These are phyloP conservation scores for Ramalina peruviana DNA, from an alignment of 495 filamentous ascomycete genomes.

Conservation along the genomic window DNA sequence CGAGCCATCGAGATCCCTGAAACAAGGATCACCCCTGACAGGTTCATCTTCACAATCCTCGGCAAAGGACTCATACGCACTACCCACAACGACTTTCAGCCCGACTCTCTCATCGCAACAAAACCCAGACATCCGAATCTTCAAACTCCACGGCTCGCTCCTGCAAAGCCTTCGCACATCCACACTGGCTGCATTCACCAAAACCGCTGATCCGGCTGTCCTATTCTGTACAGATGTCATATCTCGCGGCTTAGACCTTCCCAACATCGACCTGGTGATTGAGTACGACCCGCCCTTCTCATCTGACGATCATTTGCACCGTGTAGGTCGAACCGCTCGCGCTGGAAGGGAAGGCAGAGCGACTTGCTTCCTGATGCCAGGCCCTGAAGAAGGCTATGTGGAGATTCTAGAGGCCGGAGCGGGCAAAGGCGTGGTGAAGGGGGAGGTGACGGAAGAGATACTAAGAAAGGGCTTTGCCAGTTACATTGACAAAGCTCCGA, in stretches of 20 bases:
- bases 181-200: slow-evolving; percentile 65
- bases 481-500: slow-evolving; percentile 26
- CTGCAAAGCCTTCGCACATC: slow-evolving; percentile 72
- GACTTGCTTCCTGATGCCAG: slow-evolving; percentile 76
- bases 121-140: slow-evolving; percentile 47
- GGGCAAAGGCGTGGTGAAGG: slow-evolving; percentile 39
- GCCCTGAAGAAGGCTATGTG: slow-evolving; percentile 80
- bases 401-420: slow-evolving; percentile 43
- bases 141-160: slow-evolving; percentile 88
- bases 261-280: slow-evolving; percentile 82
- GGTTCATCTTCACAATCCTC: background rate
- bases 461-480: slow-evolving; percentile 45
- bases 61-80: slow-evolving; percentile 13
- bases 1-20: no score
- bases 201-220: slow-evolving; percentile 48
- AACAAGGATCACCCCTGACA: background rate
- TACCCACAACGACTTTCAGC: slow-evolving; percentile 34
- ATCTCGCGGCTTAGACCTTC: slow-evolving; percentile 84
- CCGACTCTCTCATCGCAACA: slow-evolving; percentile 34
- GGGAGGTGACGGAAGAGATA: slow-evolving; percentile 44
- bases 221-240: slow-evolving; percentile 92
- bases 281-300: slow-evolving; percentile 93
- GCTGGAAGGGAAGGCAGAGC: slow-evolving; percentile 82
- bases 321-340: slow-evolving; percentile 87
- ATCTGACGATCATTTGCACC: slow-evolving; percentile 80